A percentile compares a stretch with the other conserved stretches of the same genome.
Conservation (phyloP, 1,139 yeast genomes). For the Debaryomyces robertsiae region DNA sequence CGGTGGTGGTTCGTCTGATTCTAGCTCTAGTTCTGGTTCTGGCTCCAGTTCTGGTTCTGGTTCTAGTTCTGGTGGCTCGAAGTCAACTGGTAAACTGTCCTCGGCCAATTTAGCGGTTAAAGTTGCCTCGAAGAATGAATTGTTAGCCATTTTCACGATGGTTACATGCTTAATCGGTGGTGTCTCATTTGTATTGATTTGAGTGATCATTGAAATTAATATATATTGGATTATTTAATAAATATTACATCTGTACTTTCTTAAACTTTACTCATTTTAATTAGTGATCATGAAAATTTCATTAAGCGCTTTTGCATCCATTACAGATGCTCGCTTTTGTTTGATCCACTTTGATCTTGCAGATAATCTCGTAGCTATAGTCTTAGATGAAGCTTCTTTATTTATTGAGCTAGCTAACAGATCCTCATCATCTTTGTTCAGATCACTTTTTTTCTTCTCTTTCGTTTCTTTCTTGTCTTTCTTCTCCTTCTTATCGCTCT, state of each 20-base stretch:
- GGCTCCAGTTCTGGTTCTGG: slow-evolving; percentile 25
- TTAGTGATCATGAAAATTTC: slow-evolving; percentile 87
- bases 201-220: slow-evolving; percentile 4
- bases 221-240: slow-evolving; percentile 6
- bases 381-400: slow-evolving; percentile 33
- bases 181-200: slow-evolving; percentile 34
- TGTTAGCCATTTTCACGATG: slow-evolving; percentile 34
- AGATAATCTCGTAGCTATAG: slow-evolving; percentile 64
- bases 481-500: slow-evolving; percentile 32
- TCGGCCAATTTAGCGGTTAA: slow-evolving; percentile 27
- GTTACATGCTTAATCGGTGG: slow-evolving; percentile 45
- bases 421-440: slow-evolving; percentile 13
- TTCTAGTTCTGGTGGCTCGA: slow-evolving; percentile 27
- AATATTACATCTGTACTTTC: no score
- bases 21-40: slow-evolving; percentile 27
- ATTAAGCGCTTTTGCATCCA: slow-evolving; percentile 84
- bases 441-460: slow-evolving; percentile 15
- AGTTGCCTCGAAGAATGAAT: slow-evolving; percentile 31
- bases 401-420: slow-evolving; percentile 28
- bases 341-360: slow-evolving; percentile 84
- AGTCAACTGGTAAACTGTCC: slow-evolving; percentile 23
- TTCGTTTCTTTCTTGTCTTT: slow-evolving; percentile 19
- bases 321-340: slow-evolving; percentile 87
- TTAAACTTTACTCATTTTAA: no score
- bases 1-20: slow-evolving; percentile 26